phyloP scores from a whole-genome alignment of 352 stramenopile genomes.

The Pythium sukuiense region DNA sequence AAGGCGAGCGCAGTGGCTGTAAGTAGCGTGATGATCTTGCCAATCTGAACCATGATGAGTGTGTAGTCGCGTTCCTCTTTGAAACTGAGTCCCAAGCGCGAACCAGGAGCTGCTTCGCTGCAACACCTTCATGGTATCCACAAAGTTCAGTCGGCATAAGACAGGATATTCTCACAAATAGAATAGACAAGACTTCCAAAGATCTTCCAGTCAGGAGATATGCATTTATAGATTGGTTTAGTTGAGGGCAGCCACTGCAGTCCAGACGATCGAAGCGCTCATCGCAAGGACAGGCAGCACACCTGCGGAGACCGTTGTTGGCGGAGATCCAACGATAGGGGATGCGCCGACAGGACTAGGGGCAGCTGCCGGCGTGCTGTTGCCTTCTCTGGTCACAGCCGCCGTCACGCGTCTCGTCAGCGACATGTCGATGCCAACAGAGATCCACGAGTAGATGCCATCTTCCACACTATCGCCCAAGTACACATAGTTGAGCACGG shows the following conservation, averaged over 20 bases:
- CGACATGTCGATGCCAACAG: constrained; percentile 31
- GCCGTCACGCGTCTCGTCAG: constrained; percentile 21
- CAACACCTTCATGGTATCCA: not conserved
- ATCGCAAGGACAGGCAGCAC: not conserved
- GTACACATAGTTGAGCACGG: constrained; percentile 34
- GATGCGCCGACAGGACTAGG: not conserved
- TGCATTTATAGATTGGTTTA: not conserved
- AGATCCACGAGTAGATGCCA: constrained; percentile 39
- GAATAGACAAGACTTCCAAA: not conserved
- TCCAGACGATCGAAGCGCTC: not conserved
- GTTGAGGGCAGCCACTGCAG: too few relatives aligned
- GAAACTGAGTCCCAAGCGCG: not conserved
- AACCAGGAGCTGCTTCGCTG: too few relatives aligned
- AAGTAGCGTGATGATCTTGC: not conserved
- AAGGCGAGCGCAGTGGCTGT: not conserved
- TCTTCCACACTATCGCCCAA: constrained; percentile 33
- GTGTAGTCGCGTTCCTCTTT: not conserved
- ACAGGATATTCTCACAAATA: not conserved
- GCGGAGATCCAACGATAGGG: not conserved
- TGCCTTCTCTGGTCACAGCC: constrained; percentile 20
- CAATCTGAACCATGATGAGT: not conserved
- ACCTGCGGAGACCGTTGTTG: not conserved
- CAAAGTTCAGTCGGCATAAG: not conserved
- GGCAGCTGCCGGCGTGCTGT: not conserved
- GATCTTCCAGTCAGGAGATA: not conserved